Conservation (phyloP, 140 eudicot genomes). For the Flaveria floridana region DNA sequence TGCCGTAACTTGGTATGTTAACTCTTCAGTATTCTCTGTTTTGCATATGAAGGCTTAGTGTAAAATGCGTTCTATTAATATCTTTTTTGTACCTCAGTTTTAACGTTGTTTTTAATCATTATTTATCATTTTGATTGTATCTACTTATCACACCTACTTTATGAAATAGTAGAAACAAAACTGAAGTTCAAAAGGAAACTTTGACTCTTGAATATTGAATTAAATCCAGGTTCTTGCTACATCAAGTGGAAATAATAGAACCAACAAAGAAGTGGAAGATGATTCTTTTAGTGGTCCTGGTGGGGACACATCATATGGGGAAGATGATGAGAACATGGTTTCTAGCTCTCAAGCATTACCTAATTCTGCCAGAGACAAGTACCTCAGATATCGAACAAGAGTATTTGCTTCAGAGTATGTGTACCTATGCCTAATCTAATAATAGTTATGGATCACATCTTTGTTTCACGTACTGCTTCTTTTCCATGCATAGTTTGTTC, state of each 20-base stretch:
- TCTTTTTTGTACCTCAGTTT: neutral
- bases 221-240: constrained; percentile 74
- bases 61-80: neutral
- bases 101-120: constrained; percentile 7
- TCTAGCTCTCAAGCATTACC: constrained; percentile 54
- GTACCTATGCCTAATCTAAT: constrained; percentile 13
- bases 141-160: neutral
- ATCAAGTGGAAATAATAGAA: constrained; percentile 55
- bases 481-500: constrained; percentile 21
- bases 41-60: constrained; percentile 12
- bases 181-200: constrained; percentile 3
- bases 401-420: constrained; percentile 98
- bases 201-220: constrained; percentile 9
- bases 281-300: constrained; percentile 52
- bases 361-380: constrained; percentile 52
- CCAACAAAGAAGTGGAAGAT: constrained; percentile 44
- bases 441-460: neutral
- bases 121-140: constrained; percentile 2
- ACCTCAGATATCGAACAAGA: constrained; percentile 92
- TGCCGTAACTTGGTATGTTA: constrained; percentile 75
- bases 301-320: constrained; percentile 60
- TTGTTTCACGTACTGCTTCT: constrained; percentile 11
- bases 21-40: constrained; percentile 19
- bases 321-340: constrained; percentile 94
- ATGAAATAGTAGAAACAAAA: constrained; percentile 2